Evolutionary conservation across 2,329 filamentous ascomycete genomes (phyloP).

Genomic region (Cladophialophora psammophila): DNA sequence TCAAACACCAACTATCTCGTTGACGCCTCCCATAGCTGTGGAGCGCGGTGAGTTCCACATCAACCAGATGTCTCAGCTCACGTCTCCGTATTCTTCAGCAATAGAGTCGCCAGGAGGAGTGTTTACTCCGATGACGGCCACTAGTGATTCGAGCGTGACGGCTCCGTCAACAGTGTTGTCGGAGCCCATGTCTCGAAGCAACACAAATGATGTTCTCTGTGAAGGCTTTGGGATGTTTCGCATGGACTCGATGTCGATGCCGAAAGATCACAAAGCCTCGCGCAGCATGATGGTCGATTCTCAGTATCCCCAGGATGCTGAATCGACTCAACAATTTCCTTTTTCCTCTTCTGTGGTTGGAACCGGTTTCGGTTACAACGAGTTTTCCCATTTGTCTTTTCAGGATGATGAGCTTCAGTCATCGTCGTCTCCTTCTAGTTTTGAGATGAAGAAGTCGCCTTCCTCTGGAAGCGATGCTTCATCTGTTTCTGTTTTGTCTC

Average conservation of each 20-base stretch:
- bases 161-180: conserved; percentile 44
- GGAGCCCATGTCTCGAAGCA: conserved; percentile 54
- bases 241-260: conserved; percentile 49
- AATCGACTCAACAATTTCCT: conserved; percentile 40
- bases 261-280: conserved; percentile 43
- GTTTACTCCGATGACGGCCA: conserved; percentile 36
- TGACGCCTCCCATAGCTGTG: conserved; percentile 41
- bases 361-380: conserved; percentile 47
- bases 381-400: conserved; percentile 42
- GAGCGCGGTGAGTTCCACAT: conserved; percentile 42
- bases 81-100: conserved; percentile 39
- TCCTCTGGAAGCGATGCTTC: conserved; percentile 57
- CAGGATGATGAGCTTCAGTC: conserved; percentile 44
- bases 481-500: conserved; percentile 44
- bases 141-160: conserved; percentile 43
- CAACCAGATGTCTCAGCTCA: conserved; percentile 39
- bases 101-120: conserved; percentile 39
- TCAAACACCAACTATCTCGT: conserved; percentile 35
- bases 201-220: conserved; percentile 55
- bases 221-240: conserved; percentile 54
- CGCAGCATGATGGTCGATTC: conserved; percentile 43
- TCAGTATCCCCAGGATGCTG: conserved; percentile 39
- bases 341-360: conserved; percentile 46
- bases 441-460: conserved; percentile 60
- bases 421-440: conserved; percentile 50